Base-by-base conservation (phyloP, 805 yeast species). In the Pichia rugopelliculosa region DNA sequence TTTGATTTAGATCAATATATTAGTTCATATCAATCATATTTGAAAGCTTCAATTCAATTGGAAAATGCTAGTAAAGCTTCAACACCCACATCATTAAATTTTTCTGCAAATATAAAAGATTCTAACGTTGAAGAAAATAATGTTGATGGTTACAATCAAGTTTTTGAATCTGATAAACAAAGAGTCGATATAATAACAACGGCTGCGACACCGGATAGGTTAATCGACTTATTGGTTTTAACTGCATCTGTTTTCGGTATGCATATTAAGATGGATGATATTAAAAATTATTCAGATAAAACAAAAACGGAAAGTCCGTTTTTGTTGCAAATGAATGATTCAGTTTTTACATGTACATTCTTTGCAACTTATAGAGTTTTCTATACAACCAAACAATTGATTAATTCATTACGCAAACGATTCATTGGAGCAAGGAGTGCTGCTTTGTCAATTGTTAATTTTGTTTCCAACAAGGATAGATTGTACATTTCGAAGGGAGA, bases 171-270 rank as follows among this genome's bases (percentile, higher is more conserved):
- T 12, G 15, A 34, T 18, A 23, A 27, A 10, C 22, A 25, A 39
- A 21, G 56, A 25, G 56, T 58, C 37, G 64, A 60, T 37, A 58
- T 66, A 20, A 50, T 61, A 11, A 56, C 67, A 24, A 82, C 80
- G 56, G 77, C 87, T 4, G 93, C 93, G 1, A 74, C 86, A 1
- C 65, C 87, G 48, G 93, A 87, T 39, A 79, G 80, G 55, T 72
- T 91, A 56, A 73, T 89, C 46, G 97, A 91, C 63, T 73, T 90
- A 21, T 66, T 91, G 44, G 88, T 91, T 6, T 72, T 77, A 61
- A 91, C 85, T 20, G 82, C 76, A 36, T 76, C 75, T 55, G 79
- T 76, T 47, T 88, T 79, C 59, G 69, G 70, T 2, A 56, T 67
- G 4, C 61, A 59, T 36, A 72, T 78, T 10, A 66, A 66, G 30